Base-by-base conservation (phyloP, 805 yeast genomes). In the Candida pini region DNA sequence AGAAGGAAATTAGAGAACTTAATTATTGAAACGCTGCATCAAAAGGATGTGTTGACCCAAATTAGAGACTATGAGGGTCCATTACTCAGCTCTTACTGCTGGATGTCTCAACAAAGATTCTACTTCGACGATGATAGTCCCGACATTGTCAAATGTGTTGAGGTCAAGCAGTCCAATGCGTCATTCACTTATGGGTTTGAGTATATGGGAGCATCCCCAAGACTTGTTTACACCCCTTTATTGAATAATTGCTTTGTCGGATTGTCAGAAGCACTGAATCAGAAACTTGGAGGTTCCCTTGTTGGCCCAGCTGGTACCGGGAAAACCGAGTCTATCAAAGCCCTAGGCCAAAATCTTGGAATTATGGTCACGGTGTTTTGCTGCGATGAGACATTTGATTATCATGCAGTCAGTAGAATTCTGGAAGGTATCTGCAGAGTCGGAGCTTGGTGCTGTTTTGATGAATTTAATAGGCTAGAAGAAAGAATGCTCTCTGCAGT, bases 291-390 rank as follows among this genome's bases (percentile, higher is more conserved):
- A n/a, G 95, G 95, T 0, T 81, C 95, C 1, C 81, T 95, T 1
- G 78, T 82, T 56, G 97, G 97, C 0, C 97, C 97, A 2, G 96
- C 97, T 3, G 97, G 97, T 27, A 90, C 97, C 0, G 97, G 97
- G 44, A 90, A 90, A 53, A 90, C 97, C 0, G 97, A 90, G 53
- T 71, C 95, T 0, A 70, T 90, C 18, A 90, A 90, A 53, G 84
- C 95, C 0, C 62, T 89, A 20, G 96, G 92, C 1, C 76, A 76
- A 27, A 76, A 75, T 25, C 60, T 90, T 6, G 97, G 97, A 6
- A 69, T 76, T 38, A 73, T 77, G 73, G 96, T 87, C 0, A 55
- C 83, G 9, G 96, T 90, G 0, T 89, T 90, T 56, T 81, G 87
- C 52, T 90, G 97, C 62, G 97, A 90, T 49, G 95, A 89, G 33